Evolutionary conservation across 192 early-diverging fungal species (phyloP).

Genomic region (Podochytrium sp.): DNA sequence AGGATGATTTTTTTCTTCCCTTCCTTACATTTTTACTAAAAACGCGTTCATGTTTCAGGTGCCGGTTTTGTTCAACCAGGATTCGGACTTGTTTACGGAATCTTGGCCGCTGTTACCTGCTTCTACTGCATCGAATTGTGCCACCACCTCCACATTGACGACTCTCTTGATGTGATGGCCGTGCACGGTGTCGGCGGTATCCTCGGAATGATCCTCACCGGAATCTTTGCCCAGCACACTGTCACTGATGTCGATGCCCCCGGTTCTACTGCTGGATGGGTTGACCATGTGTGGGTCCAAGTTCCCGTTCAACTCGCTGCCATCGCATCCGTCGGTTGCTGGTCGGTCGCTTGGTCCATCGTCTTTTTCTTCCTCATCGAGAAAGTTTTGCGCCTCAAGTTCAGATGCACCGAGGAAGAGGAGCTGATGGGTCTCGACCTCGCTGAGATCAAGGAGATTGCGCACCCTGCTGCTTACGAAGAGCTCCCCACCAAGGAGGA

Average conservation of each 20-base stretch:
- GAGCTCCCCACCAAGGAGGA: too few species aligned
- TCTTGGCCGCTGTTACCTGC: neutral
- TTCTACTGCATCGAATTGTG: neutral
- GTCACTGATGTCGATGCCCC: conserved; percentile 70
- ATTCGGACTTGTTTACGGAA: conserved; percentile 54
- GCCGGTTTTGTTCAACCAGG: conserved; percentile 83
- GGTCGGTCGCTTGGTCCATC: conserved; percentile 76
- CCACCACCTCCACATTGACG: conserved; percentile 19
- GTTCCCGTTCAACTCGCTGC: conserved; percentile 72
- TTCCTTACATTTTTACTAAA: too few species aligned
- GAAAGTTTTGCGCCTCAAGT: conserved; percentile 71
- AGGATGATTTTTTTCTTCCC: too few species aligned
- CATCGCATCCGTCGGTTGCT: conserved; percentile 60
- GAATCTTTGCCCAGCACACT: conserved; percentile 78
- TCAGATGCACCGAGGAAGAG: conserved; percentile 63
- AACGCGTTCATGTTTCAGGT: too few species aligned
- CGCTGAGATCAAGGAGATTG: too few species aligned
- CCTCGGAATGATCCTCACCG: conserved; percentile 82
- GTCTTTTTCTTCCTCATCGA: conserved; percentile 70
- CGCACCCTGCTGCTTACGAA: too few species aligned
- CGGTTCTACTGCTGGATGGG: conserved; percentile 71
- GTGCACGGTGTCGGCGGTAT: conserved; percentile 87
- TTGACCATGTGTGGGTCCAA: conserved; percentile 74
- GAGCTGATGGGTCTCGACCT: conserved; percentile 79
- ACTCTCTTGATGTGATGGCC: conserved; percentile 79